Evolutionary conservation across 1,284 basidiomycete species (phyloP), one percentile per base, ranked within the genome.

Genomic region (Papiliotrema flavescens): DNA sequence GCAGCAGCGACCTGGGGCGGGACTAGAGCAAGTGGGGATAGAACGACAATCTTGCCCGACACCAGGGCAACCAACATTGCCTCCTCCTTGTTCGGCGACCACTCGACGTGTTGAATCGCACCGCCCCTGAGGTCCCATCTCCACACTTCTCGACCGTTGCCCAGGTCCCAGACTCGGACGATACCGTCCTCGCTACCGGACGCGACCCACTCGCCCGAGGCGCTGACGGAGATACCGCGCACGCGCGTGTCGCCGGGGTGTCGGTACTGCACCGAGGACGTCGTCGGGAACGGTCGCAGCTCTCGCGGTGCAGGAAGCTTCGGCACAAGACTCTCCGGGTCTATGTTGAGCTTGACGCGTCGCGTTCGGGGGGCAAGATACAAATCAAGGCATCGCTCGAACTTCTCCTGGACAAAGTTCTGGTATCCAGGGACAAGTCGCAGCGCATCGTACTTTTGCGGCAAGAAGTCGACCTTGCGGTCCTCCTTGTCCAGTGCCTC

Each of bases 361-460:
- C 93, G 88, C 64, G 97, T 86, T 49, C 96, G 84, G 37, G 96
- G 96, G 6, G 96, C 96, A 46, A 99, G 84, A 76, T 99, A 99
- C 40, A 99, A 81, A 77, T 99, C 96, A 36, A 99, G 83, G 75
- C 96, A 94, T 26, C 96, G 86, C 67, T 85, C 86, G 78, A 98
- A 98, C 49, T 93, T 84, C 68, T 98, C 89, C 74, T 95, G 89
- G 61, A 98, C 90, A 73, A 98, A 92, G 61, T 86, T 84, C 65
- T 88, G 83, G 78, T 96, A 98, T 2, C 87, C 94, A 2, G 94
- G 93, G 4, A 98, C 96, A 39, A 88, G 83, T 35, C 96, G 89
- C 48, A 99, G 78, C 1, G 90, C 82, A 51, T 83, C 78, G 76
- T 91, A 85, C 78, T 97, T 97, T 73, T 88, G 81, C 26, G 96